phyloP scores from a whole-genome alignment of 768 basidiomycete species.

The Rhodotorula graminis region DNA sequence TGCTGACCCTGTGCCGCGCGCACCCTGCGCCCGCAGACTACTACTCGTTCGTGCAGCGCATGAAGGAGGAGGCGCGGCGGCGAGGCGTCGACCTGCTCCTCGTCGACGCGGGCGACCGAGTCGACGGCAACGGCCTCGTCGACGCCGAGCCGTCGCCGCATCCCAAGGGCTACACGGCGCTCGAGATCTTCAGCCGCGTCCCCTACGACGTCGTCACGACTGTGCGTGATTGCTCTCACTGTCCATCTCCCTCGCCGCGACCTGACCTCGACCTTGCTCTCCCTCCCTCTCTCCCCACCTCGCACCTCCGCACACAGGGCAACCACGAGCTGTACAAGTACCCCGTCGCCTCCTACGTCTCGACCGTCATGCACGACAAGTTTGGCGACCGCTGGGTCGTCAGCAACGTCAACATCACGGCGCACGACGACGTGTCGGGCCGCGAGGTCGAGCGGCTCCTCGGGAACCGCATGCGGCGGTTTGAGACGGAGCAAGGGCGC shows the following conservation, averaged over 20 bases:
- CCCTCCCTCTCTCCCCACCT: too few relatives aligned
- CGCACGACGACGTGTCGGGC: constrained; percentile 50
- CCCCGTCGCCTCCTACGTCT: constrained; percentile 47
- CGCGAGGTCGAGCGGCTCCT: constrained; percentile 45
- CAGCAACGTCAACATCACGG: constrained; percentile 79
- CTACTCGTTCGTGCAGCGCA: constrained; percentile 74
- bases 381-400: constrained; percentile 71
- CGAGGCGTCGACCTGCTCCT: constrained; percentile 72
- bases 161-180: constrained; percentile 53
- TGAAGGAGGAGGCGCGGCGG: constrained; percentile 69
- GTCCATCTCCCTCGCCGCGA: constrained; percentile 37
- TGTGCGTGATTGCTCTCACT: background rate
- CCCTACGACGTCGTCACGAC: constrained; percentile 79
- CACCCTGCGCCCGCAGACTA: constrained; percentile 56
- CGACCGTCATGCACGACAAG: constrained; percentile 63
- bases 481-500: constrained; percentile 54
- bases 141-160: constrained; percentile 65
- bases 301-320: background rate
- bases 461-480: constrained; percentile 46
- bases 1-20: constrained; percentile 53
- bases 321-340: constrained; percentile 36
- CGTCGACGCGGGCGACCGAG: constrained; percentile 56
- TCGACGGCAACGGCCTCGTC: constrained; percentile 64
- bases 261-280: constrained; percentile 41
- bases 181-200: constrained; percentile 65